Evolutionary conservation across 2,329 filamentous ascomycete species (phyloP), one percentile per base, ranked within the genome.

Genomic region (Dryadomyces quercivorus): DNA sequence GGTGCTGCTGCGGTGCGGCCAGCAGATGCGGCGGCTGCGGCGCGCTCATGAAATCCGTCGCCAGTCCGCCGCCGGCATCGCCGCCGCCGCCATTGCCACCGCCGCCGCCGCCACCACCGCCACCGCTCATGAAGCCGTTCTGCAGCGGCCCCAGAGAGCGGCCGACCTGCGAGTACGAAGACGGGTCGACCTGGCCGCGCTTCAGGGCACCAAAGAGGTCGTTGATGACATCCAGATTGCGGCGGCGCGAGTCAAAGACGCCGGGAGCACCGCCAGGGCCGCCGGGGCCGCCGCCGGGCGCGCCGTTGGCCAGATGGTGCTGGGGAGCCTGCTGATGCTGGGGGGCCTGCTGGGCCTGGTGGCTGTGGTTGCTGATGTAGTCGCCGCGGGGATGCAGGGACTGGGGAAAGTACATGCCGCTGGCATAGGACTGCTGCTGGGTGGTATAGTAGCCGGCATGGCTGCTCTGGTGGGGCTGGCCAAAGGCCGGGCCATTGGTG

Each of bases 171-270:
- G 86, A 79, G 69, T 96, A 97, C n/a, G 86, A 93, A 53, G 78
- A 78, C 3, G 91, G 87, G 66, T 97, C 89, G 61, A 97, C 86
- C 63, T 90, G 84, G 64, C 90, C 86, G 63, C 91, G 88, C 58
- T 96, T 97, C 61, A 90, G 84, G 66, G 88, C 89, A 61, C 87
- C 88, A 61, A 97, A 95, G 73, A 97, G 95, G 67, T 95, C 89
- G 65, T 95, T 92, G 57, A 96, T 75, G 56, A 88, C 86, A 64
- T 96, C 90, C 61, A 85, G 88, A n/a, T 82, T 82, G 58, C 90
- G 88, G 73, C 92, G 93, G 64, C 87, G 82, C 61, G 82, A 78
- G 64, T 92, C 88, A 64, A 85, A 72, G 38, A 66, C 66, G 21
- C 66, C 63, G 40, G 66, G 63, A 44, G 71, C 66, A 42, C 21